Evolutionary conservation across 176 grass and related monocot genomes (phyloP).

Genomic region (Rhipidocladum racemiflorum): DNA sequence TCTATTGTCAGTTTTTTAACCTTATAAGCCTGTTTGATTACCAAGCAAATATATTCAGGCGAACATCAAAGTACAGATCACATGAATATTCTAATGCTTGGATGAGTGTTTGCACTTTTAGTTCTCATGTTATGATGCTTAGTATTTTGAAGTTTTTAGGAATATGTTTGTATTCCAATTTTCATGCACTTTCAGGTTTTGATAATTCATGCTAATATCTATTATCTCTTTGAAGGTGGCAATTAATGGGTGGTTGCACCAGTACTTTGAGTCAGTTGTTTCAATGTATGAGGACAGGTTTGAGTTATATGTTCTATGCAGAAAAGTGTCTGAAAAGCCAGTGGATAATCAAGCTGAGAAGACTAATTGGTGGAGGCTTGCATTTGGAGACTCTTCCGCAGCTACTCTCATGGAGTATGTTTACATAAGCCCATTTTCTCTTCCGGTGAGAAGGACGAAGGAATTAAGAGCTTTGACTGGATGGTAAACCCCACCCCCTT

Average conservation of each 20-base stretch:
- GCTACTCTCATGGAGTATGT: constrained; percentile 43
- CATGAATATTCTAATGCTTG: not conserved
- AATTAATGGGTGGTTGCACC: constrained; percentile 80
- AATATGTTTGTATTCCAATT: not conserved
- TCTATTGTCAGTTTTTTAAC: not conserved
- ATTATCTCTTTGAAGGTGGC: constrained; percentile 67
- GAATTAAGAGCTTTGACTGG: constrained; percentile 81
- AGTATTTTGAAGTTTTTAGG: not conserved
- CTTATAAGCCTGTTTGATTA: not conserved
- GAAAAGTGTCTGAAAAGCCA: constrained; percentile 44
- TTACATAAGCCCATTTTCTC: constrained; percentile 70
- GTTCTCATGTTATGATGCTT: not conserved
- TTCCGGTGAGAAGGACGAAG: constrained; percentile 79
- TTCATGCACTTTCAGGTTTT: not conserved
- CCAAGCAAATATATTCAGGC: constrained; percentile 17
- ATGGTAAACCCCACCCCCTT: constrained; percentile 47
- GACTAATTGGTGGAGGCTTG: constrained; percentile 62
- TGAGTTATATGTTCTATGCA: constrained; percentile 68
- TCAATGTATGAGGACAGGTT: constrained; percentile 90
- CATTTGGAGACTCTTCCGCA: constrained; percentile 43
- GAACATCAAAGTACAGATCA: constrained; percentile 2
- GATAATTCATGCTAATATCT: constrained; percentile 19
- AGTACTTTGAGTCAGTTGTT: constrained; percentile 78
- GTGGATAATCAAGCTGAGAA: constrained; percentile 31
- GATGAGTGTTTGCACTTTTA: not conserved